Base-by-base conservation (phyloP, 1,284 basidiomycete species). In the Inonotus obliquus region DNA sequence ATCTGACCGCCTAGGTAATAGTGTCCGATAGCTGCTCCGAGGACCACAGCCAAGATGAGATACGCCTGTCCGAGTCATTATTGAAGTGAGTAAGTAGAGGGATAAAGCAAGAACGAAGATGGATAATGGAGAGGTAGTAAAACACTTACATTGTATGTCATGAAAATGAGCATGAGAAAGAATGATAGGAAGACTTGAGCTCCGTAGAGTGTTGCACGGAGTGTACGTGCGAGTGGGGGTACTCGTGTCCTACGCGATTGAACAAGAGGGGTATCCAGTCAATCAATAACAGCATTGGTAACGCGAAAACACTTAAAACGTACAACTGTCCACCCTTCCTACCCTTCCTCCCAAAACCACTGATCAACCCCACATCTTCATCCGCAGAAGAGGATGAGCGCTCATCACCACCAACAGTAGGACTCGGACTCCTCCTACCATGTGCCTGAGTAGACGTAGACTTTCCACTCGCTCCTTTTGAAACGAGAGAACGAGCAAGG, bases 151-250 rank as follows among this genome's bases (percentile, higher is more conserved):
- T 92, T 92, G 75, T 92, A 92, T 5, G 91, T 92, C 90, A 92
- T 92, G 75, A 91, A 92, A 49, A 93, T 82, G 61, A 93, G 76
- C 91, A 93, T 92, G 69, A 92, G 82, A 81, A 92, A 93, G 78
- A 91, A 91, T 27, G 89, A 91, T 56, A 92, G 70, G 72, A 86
- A 85, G 32, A 90, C 83, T 4, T 81, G 82, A 6, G 75, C 73
- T 32, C 84, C 89, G 67, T 92, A 92, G 29, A 90, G 70, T 3
- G 72, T 62, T 2, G 91, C 87, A 32, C 91, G 81, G 37, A 84
- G 68, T 17, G 79, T 60, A 19, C 89, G 85, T 44, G 79, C 74
- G 11, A 74, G 61, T 37, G 72, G 62, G 0, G 89, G 86, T 0
- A 89, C 76, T 7, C 70, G 73, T 13, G 74, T 74, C 21, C 84